These are phyloP conservation scores for Aaosphaeria arxii DNA, from an alignment of 2,329 filamentous ascomycete species.

Conservation along the genomic window DNA sequence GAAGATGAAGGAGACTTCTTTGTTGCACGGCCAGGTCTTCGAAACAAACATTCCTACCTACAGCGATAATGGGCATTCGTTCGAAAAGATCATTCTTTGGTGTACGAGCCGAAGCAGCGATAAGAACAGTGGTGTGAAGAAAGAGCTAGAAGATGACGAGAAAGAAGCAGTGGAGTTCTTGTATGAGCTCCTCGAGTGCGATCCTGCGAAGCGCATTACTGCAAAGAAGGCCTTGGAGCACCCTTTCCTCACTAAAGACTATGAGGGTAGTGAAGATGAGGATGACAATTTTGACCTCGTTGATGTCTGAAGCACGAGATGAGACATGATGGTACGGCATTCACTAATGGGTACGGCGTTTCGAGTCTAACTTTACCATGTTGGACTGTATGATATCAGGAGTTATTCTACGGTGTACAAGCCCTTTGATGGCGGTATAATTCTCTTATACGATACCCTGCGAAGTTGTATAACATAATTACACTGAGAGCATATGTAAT, in stretches of 20 bases:
- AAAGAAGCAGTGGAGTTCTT: constrained; percentile 71
- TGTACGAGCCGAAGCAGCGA: constrained; percentile 73
- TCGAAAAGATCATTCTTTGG: constrained; percentile 95
- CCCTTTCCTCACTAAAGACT: constrained; percentile 57
- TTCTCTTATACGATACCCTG: constrained; percentile 30
- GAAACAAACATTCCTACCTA: constrained; percentile 92
- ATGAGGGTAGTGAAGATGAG: constrained; percentile 27
- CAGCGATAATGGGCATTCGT: constrained; percentile 76
- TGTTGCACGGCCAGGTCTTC: constrained; percentile 86
- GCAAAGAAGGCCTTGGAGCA: constrained; percentile 72
- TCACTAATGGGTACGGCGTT: background rate
- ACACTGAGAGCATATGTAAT: background rate
- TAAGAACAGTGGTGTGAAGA: constrained; percentile 39
- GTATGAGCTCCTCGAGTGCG: constrained; percentile 69
- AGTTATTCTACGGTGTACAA: constrained; percentile 7
- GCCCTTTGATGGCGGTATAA: background rate
- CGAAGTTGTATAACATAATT: constrained; percentile 16
- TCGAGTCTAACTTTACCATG: no score
- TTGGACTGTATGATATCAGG: constrained; percentile 17
- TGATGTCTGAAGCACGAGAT: constrained; percentile 12
- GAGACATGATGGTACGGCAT: constrained; percentile 5
- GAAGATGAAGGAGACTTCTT: constrained; percentile 78
- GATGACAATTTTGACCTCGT: constrained; percentile 33
- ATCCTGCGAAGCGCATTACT: constrained; percentile 70
- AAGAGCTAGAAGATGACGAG: constrained; percentile 64